Base-by-base conservation (phyloP, 2,329 filamentous ascomycete genomes). In the Cytospora chrysosperma region DNA sequence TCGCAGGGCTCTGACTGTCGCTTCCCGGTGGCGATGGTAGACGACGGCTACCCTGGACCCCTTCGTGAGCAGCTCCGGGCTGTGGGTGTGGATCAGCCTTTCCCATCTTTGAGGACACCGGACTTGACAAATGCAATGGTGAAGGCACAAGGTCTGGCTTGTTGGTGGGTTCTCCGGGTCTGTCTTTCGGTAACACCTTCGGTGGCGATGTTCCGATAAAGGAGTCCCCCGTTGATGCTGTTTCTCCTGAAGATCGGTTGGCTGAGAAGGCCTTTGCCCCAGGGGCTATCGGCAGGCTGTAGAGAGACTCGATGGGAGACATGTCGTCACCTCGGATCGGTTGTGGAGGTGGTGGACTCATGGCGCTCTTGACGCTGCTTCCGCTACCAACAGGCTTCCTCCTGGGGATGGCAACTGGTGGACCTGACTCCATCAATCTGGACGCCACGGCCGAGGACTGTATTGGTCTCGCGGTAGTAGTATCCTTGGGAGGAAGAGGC, bases 221-320 rank as follows among this genome's bases (percentile, higher is more conserved):
- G 5, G 64, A 64, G 51, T 65, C 58, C 55, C 53, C 56, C 1
- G 64, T 60, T 15, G 64, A 57, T 27, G 64, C 37, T 24, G 56
- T 65, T 26, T 65, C 64, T 37, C 59, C 61, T 30, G 64, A 65
- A 21, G 53, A 61, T 5, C 61, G 61, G 10, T 50, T 64, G 24
- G 43, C 47, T 9, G 56, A 55, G 17, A 61, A 65, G 37, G 60
- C 57, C 53, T 64, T 57, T 1, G 57, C 64, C n/a, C 57, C 64
- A 69, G 86, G 86, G 24, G 84, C 82, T 13, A 82, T 85, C 40
- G 86, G 69, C 13, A 86, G 73, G 70, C 83, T 86, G 17, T 79
- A 83, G 58, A 86, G 73, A 12, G 84, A 85, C 27, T 78, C 78
- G 1, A 76, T 75, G 4, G 81, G 79, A 50, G 81, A 81, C 34